Base-by-base conservation (phyloP, 306 rosid genomes). In the Quercus glauca region DNA sequence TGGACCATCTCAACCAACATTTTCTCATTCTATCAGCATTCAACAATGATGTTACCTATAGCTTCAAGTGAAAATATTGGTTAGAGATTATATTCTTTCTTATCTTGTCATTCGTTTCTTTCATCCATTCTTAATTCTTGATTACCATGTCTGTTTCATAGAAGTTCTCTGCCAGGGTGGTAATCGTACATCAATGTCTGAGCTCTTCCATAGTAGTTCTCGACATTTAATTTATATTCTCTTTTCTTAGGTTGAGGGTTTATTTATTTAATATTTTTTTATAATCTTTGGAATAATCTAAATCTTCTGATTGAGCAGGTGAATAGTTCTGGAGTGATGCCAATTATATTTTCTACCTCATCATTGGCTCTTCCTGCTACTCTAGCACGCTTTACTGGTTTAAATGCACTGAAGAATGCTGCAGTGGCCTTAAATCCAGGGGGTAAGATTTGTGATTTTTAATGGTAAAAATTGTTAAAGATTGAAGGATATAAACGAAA, bases 301-400 rank as follows among this genome's bases (percentile, higher is more conserved):
- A 76, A 58, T 72, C 33, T 19, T 73, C 74, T 61, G 33, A 73
- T 11, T 33, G 81, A 81, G 76, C 90, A 94, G 99, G 99, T 94
- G 61, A 94, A 94, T 82, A 91, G 99, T 85, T 88, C 99, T 76
- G 99, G 97, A 72, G 99, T 94, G 77, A 94, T 92, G 97, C 97
- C 99, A 29, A 92, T 94, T 83, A 94, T 94, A 60, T 94, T 94
- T 83, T 94, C 99, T 37, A 94, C 97, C 19, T 94, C 99, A 52
- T 89, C 99, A 35, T 87, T 94, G 77, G 97, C 97, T 41, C 97
- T 94, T 85, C 97, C 97, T 41, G 99, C 97, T 74, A 94, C 99
- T 69, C 81, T 94, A 77, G 99, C 93, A 10, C 99, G 98, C 78
- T 92, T 95, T 88, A 92, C 97, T 6, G 98, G 99, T 74, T 73